Evolutionary conservation across 2,329 filamentous ascomycete species (phyloP).

Genomic region (Colletotrichum sp.): DNA sequence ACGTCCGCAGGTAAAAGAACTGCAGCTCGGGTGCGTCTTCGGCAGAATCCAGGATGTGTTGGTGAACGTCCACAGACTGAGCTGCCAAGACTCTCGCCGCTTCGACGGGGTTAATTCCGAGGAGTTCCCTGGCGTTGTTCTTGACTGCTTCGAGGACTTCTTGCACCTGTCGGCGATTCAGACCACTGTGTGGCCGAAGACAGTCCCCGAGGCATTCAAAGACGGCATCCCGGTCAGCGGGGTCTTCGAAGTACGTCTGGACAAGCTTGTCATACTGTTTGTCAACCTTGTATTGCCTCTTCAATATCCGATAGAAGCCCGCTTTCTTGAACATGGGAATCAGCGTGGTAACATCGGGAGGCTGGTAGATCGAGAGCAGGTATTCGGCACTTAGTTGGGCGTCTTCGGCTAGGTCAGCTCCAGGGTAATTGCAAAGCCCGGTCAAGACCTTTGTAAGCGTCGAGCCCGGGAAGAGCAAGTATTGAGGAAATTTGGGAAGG

Average conservation of each 20-base stretch:
- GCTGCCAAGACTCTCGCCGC: conserved; percentile 70
- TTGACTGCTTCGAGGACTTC: conserved; percentile 74
- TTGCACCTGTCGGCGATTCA: conserved; percentile 72
- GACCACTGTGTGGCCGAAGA: conserved; percentile 65
- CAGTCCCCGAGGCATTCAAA: conserved; percentile 83
- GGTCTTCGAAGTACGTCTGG: conserved; percentile 84
- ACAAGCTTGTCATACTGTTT: conserved; percentile 81
- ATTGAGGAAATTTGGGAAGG: conserved; percentile 94
- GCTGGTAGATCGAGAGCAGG: conserved; percentile 89
- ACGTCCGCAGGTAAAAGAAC: conserved; percentile 75
- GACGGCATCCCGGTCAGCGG: conserved; percentile 73
- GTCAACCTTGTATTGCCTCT: conserved; percentile 83
- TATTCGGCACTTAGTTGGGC: conserved; percentile 98
- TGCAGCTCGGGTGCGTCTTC: conserved; percentile 67
- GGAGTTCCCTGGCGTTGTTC: conserved; percentile 68
- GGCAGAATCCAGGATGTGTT: conserved; percentile 67
- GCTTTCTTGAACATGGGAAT: conserved; percentile 81
- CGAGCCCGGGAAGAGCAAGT: conserved; percentile 87
- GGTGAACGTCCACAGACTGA: conserved; percentile 68
- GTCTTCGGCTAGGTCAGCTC: conserved; percentile 82
- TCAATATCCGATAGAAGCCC: conserved; percentile 88
- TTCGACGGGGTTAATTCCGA: conserved; percentile 67
- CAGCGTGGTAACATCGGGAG: conserved; percentile 77
- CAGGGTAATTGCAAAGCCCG: conserved; percentile 85
- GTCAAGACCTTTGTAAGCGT: conserved; percentile 81